A percentile compares a stretch with the other conserved stretches of the same genome.
phyloP scores from a whole-genome alignment of 306 rosid genomes.

The Cucumis cinereus region DNA sequence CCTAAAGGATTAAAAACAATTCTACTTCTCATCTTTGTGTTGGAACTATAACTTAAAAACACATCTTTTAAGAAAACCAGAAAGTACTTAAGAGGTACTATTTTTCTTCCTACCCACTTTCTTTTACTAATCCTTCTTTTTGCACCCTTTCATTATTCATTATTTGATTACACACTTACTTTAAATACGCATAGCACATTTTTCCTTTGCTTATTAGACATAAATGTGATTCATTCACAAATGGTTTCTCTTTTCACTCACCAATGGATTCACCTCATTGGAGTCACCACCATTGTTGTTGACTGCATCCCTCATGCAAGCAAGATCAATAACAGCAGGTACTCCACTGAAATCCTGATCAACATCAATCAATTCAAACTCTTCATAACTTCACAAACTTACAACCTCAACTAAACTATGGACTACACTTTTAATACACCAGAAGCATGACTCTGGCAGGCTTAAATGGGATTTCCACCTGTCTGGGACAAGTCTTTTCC shows the following conservation, averaged over 20 bases:
- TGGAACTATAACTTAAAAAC: background rate
- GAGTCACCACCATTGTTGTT: constrained; percentile 77
- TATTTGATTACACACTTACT: no score
- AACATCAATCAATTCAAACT: constrained; percentile 7
- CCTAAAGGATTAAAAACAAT: background rate
- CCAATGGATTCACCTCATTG: constrained; percentile 73
- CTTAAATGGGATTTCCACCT: constrained; percentile 83
- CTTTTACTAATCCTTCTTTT: background rate
- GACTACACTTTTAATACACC: constrained; percentile 16
- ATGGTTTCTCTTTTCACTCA: constrained; percentile 10
- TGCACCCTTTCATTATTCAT: background rate
- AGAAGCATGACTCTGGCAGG: constrained; percentile 90
- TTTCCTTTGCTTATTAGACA: background rate
- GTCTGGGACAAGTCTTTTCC: constrained; percentile 71
- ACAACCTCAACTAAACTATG: background rate
- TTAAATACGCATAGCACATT: background rate
- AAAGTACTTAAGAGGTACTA: background rate
- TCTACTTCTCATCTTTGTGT: background rate
- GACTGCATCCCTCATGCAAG: constrained; percentile 93
- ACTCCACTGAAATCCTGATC: constrained; percentile 92
- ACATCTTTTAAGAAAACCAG: background rate
- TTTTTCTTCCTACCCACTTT: background rate
- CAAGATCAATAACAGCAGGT: constrained; percentile 91
- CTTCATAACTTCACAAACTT: background rate
- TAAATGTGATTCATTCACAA: background rate